Evolutionary conservation across 2,329 filamentous ascomycete species (phyloP).

Genomic region (Fusarium beomiforme): DNA sequence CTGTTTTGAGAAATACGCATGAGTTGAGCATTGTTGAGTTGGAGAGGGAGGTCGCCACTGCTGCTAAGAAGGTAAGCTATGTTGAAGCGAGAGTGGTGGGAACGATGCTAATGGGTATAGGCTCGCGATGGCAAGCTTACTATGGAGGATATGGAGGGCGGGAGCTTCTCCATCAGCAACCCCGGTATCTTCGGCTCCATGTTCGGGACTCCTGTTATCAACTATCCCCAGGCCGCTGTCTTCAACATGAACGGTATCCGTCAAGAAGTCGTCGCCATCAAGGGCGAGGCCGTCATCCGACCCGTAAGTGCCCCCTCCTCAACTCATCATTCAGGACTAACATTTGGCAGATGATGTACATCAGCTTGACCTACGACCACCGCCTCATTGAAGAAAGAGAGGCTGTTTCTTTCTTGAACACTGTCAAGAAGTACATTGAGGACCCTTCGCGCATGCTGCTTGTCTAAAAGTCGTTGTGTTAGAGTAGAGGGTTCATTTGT

Average conservation of each 20-base stretch:
- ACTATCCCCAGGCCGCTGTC: constrained; percentile 74
- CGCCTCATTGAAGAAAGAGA: constrained; percentile 66
- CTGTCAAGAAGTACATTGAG: constrained; percentile 46
- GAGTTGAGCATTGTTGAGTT: constrained; percentile 49
- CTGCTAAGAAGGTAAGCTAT: constrained; percentile 70
- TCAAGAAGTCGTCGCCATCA: constrained; percentile 63
- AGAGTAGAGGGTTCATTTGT: constrained; percentile 3
- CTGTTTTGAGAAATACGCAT: constrained; percentile 76
- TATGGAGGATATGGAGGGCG: constrained; percentile 80
- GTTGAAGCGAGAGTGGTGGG: rapidly evolving
- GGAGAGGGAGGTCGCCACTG: constrained; percentile 67
- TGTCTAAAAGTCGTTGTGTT: constrained; percentile 50
- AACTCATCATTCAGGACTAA: neutral
- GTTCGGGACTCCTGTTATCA: constrained; percentile 75
- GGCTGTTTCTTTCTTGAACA: constrained; percentile 66
- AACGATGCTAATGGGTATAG: constrained; percentile 40
- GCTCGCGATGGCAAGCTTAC: constrained; percentile 79
- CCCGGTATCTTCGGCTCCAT: constrained; percentile 74
- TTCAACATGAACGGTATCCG: constrained; percentile 70
- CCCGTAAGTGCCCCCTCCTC: constrained; percentile 39
- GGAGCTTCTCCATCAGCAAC: constrained; percentile 82
- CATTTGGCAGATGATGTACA: constrained; percentile 55
- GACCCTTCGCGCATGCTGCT: constrained; percentile 59
- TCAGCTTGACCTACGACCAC: constrained; percentile 62
- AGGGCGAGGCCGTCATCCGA: constrained; percentile 60